Percentiles rank a stretch among this genome's conserved stretches.
Conservation (phyloP, 352 stramenopile species). For the Globisporangium apiculatum region DNA sequence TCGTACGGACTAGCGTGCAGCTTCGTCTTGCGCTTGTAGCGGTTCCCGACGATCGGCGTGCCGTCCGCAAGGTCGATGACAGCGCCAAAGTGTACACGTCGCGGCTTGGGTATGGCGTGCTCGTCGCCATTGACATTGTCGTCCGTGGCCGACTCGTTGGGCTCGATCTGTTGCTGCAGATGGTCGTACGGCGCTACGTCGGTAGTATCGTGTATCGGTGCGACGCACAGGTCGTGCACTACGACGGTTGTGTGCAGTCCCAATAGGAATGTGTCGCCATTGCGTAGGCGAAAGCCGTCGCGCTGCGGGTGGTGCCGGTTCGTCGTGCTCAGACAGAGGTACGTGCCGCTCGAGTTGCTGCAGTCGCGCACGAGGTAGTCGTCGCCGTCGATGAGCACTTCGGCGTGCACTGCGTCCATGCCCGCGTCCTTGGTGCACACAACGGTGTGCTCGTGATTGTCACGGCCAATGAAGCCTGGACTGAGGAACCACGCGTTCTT, state of each 20-base stretch:
- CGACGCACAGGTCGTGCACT: conserved; percentile 22
- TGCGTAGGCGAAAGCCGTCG: conserved; percentile 53
- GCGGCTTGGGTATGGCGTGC: background rate
- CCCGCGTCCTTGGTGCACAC: conserved; percentile 46
- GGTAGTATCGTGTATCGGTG: background rate
- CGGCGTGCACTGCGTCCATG: conserved; percentile 62
- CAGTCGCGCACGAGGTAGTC: conserved; percentile 57
- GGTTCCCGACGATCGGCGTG: conserved; percentile 30
- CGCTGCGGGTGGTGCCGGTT: conserved; percentile 62
- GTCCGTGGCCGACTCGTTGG: conserved; percentile 1
- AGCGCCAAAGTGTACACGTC: conserved; percentile 23
- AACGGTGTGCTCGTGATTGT: conserved; percentile 37
- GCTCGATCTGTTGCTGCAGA: background rate
- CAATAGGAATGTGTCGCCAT: conserved; percentile 42
- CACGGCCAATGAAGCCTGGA: conserved; percentile 49
- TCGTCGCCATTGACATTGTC: background rate
- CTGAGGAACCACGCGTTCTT: conserved; percentile 60
- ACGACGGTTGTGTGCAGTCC: conserved; percentile 18
- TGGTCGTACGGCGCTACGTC: background rate
- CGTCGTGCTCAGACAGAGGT: conserved; percentile 63
- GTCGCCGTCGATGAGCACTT: conserved; percentile 47
- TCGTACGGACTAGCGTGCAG: conserved; percentile 6
- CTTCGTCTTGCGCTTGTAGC: conserved; percentile 39
- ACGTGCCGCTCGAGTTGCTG: conserved; percentile 41
- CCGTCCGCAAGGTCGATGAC: conserved; percentile 21